Evolutionary conservation across 352 stramenopile species (phyloP), one percentile per base, ranked within the genome.

Genomic region (Globisporangium emineosum): DNA sequence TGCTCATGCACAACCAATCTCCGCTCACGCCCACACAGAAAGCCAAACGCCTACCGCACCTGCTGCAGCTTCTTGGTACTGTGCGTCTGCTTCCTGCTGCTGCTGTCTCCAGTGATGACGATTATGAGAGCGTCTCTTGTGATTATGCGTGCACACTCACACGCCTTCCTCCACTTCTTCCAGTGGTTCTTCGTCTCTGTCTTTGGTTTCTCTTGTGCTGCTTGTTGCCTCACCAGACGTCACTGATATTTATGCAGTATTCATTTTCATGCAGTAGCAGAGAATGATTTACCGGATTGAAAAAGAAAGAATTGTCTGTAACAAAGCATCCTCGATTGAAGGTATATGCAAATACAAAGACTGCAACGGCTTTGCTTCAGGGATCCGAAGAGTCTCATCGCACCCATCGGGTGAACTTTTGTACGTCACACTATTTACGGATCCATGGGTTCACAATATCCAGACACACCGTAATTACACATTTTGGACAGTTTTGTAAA

Each of bases 391-490:
- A 8, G 49, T 54, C 49, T 29, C 10, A 32, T 54, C 7, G 7
- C 37, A 45, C 37, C 37, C 37, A 21, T 45, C 37, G 5, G 37
- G 37, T 27, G 23, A 4, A 40, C 17, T 60, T 47, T 19, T 21
- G 56, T 61, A 12, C 9, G 10, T 7, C 49, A n/a, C 37, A 43
- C 29, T 30, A 25, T 9, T 32, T 40, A 57, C 17, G 49, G 27
- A 7, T 3, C 29, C 8, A 40, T 62, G 56, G 56, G 56, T 62
- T 62, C 56, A 50, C 56, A 62, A 25, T 23, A 56, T 57, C 27
- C 51, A 54, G 15, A 45, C 37, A 45, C 15, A 2, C 12, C 19
- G 60, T 66, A 66, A 66, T 66, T 66, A 66, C 60, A n/a, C 0
- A 15, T 10, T 13, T 21, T 37, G 5, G 5, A 4, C 13, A 17